Conservation (phyloP, 176 grass and related monocot species). For the Dendrocalamus sinicus region DNA sequence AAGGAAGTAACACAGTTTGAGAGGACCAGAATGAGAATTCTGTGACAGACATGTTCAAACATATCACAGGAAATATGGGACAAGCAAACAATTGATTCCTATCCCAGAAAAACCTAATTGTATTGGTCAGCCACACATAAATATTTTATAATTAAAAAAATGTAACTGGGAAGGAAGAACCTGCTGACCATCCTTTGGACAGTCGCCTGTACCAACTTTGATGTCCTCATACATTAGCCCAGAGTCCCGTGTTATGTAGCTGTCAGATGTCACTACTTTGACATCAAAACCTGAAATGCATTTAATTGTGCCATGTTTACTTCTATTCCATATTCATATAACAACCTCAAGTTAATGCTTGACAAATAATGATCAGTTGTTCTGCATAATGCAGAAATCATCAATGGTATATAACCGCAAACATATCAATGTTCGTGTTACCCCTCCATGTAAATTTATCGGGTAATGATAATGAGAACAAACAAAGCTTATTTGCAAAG, state of each 20-base stretch:
- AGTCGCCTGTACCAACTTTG: conserved; percentile 84
- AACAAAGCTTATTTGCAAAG: not conserved
- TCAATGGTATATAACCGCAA: not conserved
- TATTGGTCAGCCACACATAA: not conserved
- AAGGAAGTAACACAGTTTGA: not conserved
- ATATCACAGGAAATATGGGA: conserved; percentile 7
- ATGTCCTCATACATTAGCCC: conserved; percentile 89
- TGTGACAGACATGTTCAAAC: not conserved
- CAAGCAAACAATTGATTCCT: conserved; percentile 15
- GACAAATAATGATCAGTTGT: not conserved
- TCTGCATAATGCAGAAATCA: not conserved
- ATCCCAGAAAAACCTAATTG: conserved; percentile 9
- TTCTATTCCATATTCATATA: not conserved
- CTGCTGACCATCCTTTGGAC: conserved; percentile 99
- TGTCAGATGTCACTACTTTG: conserved; percentile 86
- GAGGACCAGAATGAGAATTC: conserved; percentile 15
- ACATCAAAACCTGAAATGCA: conserved; percentile 85
- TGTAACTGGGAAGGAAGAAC: conserved; percentile 46
- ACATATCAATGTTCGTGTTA: conserved; percentile 9
- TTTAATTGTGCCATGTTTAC: not conserved
- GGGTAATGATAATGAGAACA: conserved; percentile 1
- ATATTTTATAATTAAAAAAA: conserved; percentile 32
- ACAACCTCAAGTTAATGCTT: not conserved
- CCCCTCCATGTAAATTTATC: not conserved
- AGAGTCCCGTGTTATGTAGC: conserved; percentile 68